These are phyloP conservation scores for Lathyrus aphaca DNA, from an alignment of 306 rosid species.

Conservation along the genomic window DNA sequence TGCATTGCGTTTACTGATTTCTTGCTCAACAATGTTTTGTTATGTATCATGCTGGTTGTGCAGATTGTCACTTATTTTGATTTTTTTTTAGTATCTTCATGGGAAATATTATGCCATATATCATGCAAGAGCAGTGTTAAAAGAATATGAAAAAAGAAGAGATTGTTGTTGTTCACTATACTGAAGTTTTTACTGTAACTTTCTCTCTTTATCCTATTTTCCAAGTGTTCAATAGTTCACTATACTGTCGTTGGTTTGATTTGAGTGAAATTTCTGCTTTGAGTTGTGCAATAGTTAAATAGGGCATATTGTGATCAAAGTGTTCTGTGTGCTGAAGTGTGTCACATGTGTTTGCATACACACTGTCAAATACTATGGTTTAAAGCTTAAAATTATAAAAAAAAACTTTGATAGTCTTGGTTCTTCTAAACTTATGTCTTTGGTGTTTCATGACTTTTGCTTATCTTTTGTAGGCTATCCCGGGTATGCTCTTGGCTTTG, in stretches of 20 bases:
- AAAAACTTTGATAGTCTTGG: not conserved
- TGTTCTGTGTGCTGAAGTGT: slow-evolving; percentile 7
- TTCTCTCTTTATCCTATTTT: not conserved
- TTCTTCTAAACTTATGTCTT: slow-evolving; percentile 10
- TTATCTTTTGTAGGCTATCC: slow-evolving; percentile 75
- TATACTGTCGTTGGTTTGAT: slow-evolving; percentile 14
- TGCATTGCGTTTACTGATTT: slow-evolving; percentile 16
- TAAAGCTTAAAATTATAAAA: too few species aligned
- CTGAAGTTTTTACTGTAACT: slow-evolving; percentile 16
- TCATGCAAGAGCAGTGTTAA: slow-evolving; percentile 6
- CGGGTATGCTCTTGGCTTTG: slow-evolving; percentile 92
- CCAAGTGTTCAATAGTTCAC: not conserved
- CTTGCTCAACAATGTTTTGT: slow-evolving; percentile 18
- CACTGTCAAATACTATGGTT: slow-evolving; percentile 1
- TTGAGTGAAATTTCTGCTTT: slow-evolving; percentile 3
- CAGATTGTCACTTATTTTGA: slow-evolving; percentile 15
- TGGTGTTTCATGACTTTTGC: slow-evolving; percentile 13
- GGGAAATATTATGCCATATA: slow-evolving; percentile 13
- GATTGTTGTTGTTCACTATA: not conserved
- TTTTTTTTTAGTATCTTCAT: slow-evolving; percentile 4
- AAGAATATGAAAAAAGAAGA: slow-evolving; percentile 11
- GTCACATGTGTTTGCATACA: not conserved
- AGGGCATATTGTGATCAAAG: slow-evolving; percentile 10
- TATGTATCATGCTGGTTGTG: slow-evolving; percentile 10
- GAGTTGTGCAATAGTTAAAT: slow-evolving; percentile 13